Evolutionary conservation across 176 grass and related monocot species (phyloP).

Genomic region (Guadua angustifolia): DNA sequence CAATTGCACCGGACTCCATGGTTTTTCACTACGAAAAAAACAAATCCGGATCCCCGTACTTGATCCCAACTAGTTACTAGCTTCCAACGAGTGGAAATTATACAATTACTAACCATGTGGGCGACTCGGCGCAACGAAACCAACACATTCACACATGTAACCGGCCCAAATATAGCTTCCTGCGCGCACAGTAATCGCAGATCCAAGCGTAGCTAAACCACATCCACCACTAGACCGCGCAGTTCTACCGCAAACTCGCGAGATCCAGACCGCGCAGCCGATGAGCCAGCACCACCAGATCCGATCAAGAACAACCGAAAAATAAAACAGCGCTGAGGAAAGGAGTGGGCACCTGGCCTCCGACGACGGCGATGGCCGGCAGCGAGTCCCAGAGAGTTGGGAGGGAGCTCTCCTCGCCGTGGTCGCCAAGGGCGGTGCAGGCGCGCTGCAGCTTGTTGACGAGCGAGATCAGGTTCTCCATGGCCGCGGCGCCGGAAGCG

Average conservation of each 20-base stretch:
- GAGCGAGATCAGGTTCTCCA: slow-evolving; percentile 88
- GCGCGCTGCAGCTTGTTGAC: slow-evolving; percentile 93
- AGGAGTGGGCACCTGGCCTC: slow-evolving; percentile 65
- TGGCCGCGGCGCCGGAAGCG: slow-evolving; percentile 42
- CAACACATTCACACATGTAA: slow-evolving; percentile 17
- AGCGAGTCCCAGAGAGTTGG: slow-evolving; percentile 94
- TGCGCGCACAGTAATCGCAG: slow-evolving; percentile 14
- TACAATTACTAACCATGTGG: slow-evolving; percentile 5
- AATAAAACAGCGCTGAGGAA: not conserved
- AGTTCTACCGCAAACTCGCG: slow-evolving; percentile 16
- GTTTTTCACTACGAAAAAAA: slow-evolving; percentile 4
- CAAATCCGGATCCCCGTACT: not conserved
- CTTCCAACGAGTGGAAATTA: not conserved
- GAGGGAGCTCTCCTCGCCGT: slow-evolving; percentile 87
- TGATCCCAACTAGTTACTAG: slow-evolving; percentile 20
- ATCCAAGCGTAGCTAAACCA: slow-evolving; percentile 36
- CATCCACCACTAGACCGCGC: not conserved
- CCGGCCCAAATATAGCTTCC: slow-evolving; percentile 5
- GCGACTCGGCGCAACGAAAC: not conserved
- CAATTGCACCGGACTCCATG: slow-evolving; percentile 20
- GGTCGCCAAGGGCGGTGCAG: slow-evolving; percentile 90
- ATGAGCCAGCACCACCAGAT: slow-evolving; percentile 41
- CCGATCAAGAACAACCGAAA: slow-evolving; percentile 21
- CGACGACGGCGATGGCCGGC: slow-evolving; percentile 85
- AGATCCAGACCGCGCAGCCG: slow-evolving; percentile 45